Evolutionary conservation across 371 early-diverging fungal species (phyloP), one percentile per base, ranked within the genome.

Genomic region (Gilbertella persicaria): DNA sequence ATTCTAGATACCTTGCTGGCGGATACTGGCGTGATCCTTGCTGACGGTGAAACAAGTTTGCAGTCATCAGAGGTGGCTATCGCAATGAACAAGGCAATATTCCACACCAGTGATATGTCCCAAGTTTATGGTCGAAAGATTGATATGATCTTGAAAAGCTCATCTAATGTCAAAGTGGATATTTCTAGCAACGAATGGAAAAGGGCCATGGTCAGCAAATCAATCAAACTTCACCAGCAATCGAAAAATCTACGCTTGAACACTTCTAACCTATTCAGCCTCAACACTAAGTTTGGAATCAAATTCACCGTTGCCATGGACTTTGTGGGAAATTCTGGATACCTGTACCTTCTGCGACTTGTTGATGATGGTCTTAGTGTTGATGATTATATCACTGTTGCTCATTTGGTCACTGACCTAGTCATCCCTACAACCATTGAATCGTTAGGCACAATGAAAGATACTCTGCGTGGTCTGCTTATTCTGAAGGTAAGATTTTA

Each of bases 81-180:
- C 24, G 38, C 38, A 44, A 44, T 44, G 45, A 44, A 44, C 45
- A 26, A 29, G 45, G 45, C 28, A 28, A 28, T 4, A 28, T 45
- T n/a, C n/a, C n/a, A n/a, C 52, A 51, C 52, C 42, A 51, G 43
- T 51, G 52, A 42, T 51, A 42, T 51, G 30, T 51, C 52, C 42
- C 43, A 42, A 51, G 42, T 35, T 33, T 49, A 29, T 49, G 49
- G 39, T 29, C 49, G 39, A 29, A 49, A 49, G 39, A 38, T 49
- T 25, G 49, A 49, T 49, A 38, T 49, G 49, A 37, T 39, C 39
- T 49, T 49, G 29, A 49, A 49, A 51, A 42, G 43, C 41, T 51
- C 52, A 51, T 51, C 42, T 33, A 51, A 42, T 51, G 52, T 51
- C 42, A 51, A 51, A 43, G 43, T 51, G 41, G 52, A 42, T 51